phyloP scores from a whole-genome alignment of 306 rosid genomes.

The Luffa aegyptiaca region DNA sequence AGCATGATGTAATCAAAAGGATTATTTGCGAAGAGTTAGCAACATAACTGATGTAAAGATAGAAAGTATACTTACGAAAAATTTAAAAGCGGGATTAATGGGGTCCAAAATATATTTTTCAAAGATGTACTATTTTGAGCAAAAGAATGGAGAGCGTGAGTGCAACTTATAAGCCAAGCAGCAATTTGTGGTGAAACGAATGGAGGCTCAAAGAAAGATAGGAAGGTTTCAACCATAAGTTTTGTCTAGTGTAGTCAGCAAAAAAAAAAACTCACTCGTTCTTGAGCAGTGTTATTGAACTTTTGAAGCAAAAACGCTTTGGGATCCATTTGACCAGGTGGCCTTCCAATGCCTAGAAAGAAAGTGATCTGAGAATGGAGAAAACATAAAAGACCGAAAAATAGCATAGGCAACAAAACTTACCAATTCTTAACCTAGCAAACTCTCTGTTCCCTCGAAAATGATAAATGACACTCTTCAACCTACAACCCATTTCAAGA shows the following conservation, averaged over 20 bases:
- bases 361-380: background rate
- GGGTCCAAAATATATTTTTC: background rate
- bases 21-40: background rate
- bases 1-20: background rate
- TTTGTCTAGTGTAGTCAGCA: background rate
- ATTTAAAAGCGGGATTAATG: background rate
- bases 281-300: conserved; percentile 62
- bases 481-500: conserved; percentile 30
- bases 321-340: conserved; percentile 99
- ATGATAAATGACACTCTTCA: conserved; percentile 71
- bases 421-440: conserved; percentile 75
- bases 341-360: conserved; percentile 68
- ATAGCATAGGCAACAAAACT: conserved; percentile 18
- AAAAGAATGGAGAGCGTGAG: background rate
- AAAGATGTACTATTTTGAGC: background rate
- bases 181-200: background rate
- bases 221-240: background rate
- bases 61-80: background rate
- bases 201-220: background rate
- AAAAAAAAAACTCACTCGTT: conserved; percentile 48
- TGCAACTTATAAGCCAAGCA: background rate
- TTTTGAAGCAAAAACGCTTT: conserved; percentile 90
- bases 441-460: conserved; percentile 80
- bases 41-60: background rate
- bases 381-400: background rate